Conservation (phyloP, 345 rosid genomes). For the Eutrema japonicum region DNA sequence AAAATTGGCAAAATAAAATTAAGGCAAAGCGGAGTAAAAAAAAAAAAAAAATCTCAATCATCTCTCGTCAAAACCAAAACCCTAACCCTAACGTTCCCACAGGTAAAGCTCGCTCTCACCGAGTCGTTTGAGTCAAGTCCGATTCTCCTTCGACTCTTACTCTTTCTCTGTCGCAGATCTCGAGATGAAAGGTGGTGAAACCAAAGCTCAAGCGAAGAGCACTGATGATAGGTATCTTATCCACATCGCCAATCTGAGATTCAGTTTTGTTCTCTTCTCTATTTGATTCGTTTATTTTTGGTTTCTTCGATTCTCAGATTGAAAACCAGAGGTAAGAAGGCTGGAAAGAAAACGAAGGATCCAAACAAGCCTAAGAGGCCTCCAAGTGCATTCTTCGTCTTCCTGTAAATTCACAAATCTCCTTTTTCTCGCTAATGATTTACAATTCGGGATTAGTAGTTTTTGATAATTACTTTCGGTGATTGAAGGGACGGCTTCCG, state of each 20-base stretch:
- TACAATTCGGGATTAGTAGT: background rate
- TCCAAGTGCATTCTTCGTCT: conserved; percentile 78
- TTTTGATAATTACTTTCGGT: conserved; percentile 4
- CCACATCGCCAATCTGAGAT: conserved; percentile 9
- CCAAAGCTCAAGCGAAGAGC: conserved; percentile 47
- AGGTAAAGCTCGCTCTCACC: conserved; percentile 14
- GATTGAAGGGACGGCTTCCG: conserved; percentile 73
- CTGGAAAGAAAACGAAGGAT: conserved; percentile 65
- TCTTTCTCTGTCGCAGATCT: conserved; percentile 45
- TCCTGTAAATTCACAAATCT: conserved; percentile 50
- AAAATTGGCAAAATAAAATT: background rate
- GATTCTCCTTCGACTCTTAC: conserved; percentile 22
- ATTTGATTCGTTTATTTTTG: background rate
- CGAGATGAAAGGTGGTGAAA: conserved; percentile 68
- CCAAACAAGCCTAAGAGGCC: conserved; percentile 86
- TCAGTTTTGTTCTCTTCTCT: background rate
- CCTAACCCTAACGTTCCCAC: conserved; percentile 45
- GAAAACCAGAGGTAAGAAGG: conserved; percentile 52
- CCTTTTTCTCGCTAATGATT: background rate
- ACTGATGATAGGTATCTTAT: conserved; percentile 50
- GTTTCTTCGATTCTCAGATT: conserved; percentile 52
- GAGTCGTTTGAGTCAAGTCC: conserved; percentile 31
- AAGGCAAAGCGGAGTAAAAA: background rate
- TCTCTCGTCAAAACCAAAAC: conserved; percentile 35
- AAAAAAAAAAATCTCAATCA: conserved; percentile 15